Percentiles rank a stretch among this genome's conserved stretches.
Evolutionary conservation across 306 rosid genomes (phyloP).

Genomic region (Trifolium repens): DNA sequence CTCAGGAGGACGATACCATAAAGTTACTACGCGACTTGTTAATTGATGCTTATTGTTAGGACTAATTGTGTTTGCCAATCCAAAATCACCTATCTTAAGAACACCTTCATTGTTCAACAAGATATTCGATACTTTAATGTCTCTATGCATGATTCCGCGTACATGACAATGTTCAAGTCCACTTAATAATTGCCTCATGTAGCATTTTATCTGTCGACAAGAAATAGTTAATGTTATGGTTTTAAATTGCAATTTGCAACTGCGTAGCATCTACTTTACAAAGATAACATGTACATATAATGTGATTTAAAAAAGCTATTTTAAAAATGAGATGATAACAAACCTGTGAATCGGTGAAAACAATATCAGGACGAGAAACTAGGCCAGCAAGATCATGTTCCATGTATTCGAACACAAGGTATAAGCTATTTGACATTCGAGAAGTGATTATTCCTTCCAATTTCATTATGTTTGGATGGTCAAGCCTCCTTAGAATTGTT

Average conservation of each 20-base stretch:
- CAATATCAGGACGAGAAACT: conserved; percentile 70
- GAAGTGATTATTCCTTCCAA: conserved; percentile 90
- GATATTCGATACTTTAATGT: conserved; percentile 88
- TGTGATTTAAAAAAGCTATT: too few relatives aligned
- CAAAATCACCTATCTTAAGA: conserved; percentile 93
- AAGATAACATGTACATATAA: too few relatives aligned
- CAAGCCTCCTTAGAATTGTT: conserved; percentile 83
- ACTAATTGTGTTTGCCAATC: conserved; percentile 78
- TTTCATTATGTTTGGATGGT: conserved; percentile 96
- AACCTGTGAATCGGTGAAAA: conserved; percentile 81
- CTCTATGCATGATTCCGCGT: conserved; percentile 92
- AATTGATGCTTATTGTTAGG: conserved; percentile 62
- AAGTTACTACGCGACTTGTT: conserved; percentile 92
- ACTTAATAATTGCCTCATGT: conserved; percentile 90
- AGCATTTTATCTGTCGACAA: conserved; percentile 71
- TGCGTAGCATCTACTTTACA: too few relatives aligned
- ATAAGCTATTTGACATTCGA: conserved; percentile 74
- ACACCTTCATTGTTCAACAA: conserved; percentile 86
- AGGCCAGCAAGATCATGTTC: conserved; percentile 99
- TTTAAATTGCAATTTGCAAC: too few relatives aligned
- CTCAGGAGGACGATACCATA: conserved; percentile 99
- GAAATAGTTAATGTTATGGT: neutral
- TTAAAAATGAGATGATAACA: conserved; percentile 33
- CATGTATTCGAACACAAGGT: conserved; percentile 98
- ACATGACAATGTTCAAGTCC: conserved; percentile 98